These are phyloP conservation scores for Epichloe scottii DNA, from an alignment of 2,329 filamentous ascomycete species.

Conservation along the genomic window DNA sequence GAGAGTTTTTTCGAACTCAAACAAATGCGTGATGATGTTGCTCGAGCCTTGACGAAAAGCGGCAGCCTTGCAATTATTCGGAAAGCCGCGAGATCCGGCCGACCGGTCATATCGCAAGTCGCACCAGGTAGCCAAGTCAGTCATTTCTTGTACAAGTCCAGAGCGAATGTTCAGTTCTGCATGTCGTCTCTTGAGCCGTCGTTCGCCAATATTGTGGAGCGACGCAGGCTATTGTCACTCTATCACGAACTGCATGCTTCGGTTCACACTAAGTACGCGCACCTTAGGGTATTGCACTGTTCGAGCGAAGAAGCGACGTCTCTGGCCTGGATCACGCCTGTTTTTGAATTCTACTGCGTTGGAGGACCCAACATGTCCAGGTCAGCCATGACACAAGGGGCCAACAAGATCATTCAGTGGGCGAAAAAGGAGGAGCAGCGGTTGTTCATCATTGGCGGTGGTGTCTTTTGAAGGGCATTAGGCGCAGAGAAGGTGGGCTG, in stretches of 20 bases:
- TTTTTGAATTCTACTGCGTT: conserved; percentile 94
- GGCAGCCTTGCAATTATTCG: conserved; percentile 65
- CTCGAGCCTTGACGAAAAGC: conserved; percentile 61
- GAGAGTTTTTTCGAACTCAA: conserved; percentile 88
- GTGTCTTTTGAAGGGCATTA: conserved; percentile 47
- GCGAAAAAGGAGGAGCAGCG: conserved; percentile 83
- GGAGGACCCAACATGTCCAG: conserved; percentile 59
- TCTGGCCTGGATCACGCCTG: conserved; percentile 79
- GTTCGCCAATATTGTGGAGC: conserved; percentile 45
- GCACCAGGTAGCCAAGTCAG: conserved; percentile 67
- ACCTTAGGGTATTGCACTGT: conserved; percentile 76
- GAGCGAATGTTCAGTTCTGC: conserved; percentile 87
- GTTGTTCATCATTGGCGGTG: conserved; percentile 94
- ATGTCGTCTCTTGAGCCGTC: conserved; percentile 71
- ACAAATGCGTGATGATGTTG: conserved; percentile 52
- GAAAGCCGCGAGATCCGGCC: conserved; percentile 55
- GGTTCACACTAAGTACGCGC: conserved; percentile 72
- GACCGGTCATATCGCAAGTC: conserved; percentile 61
- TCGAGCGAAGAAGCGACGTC: conserved; percentile 64
- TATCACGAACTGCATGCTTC: conserved; percentile 78
- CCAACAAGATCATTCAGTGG: conserved; percentile 86
- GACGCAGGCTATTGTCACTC: conserved; percentile 64
- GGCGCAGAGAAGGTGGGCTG: neutral
- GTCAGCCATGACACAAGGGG: conserved; percentile 63
- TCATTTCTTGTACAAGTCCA: conserved; percentile 93